Conservation (phyloP, 2,329 filamentous ascomycete species). For the Periconia macrospinosa region DNA sequence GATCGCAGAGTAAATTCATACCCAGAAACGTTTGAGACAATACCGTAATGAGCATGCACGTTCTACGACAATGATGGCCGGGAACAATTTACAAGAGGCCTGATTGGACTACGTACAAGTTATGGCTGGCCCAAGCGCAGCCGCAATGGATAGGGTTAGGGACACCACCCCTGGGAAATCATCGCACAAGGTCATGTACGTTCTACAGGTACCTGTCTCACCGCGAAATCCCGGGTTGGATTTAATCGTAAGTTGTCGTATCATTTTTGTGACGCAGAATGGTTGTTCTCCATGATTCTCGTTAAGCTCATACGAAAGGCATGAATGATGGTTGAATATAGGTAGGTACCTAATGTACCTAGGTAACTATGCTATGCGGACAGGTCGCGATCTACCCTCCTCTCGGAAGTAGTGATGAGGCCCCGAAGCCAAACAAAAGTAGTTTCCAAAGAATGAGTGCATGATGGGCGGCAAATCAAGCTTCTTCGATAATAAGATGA, state of each 20-base stretch:
- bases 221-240: background rate
- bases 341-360: too few relatives aligned
- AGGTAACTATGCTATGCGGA: too few relatives aligned
- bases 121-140: conserved; percentile 6
- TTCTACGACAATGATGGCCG: too few relatives aligned
- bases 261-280: background rate
- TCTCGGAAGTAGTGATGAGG: too few relatives aligned
- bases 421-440: background rate
- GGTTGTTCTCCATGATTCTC: background rate
- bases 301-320: background rate
- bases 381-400: too few relatives aligned
- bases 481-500: background rate
- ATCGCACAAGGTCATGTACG: background rate
- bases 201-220: background rate
- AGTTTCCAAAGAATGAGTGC: background rate
- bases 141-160: too few relatives aligned
- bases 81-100: background rate
- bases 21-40: too few relatives aligned
- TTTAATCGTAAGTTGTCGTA: background rate
- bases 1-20: too few relatives aligned
- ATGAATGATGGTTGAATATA: background rate
- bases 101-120: background rate
- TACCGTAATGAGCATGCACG: too few relatives aligned
- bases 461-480: background rate
- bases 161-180: background rate